Percentiles rank a stretch among this genome's conserved stretches.
Evolutionary conservation across 441 rosid species (phyloP).

Genomic region (Erodium texanum): DNA sequence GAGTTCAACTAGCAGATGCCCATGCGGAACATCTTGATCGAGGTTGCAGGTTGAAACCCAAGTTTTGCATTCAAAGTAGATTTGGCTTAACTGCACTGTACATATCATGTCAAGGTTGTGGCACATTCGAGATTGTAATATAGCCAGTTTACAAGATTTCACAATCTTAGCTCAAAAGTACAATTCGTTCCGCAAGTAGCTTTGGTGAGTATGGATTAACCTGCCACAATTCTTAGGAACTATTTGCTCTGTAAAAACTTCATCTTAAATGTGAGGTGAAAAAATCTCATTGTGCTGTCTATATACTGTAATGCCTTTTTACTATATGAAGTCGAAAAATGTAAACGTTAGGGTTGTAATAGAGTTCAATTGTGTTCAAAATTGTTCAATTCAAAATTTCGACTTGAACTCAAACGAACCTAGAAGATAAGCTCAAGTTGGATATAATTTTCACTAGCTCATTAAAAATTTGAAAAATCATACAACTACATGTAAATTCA

Average conservation of each 20-base stretch:
- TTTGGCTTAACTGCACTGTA: constrained; percentile 68
- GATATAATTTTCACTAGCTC: too few relatives aligned
- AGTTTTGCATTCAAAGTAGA: constrained; percentile 38
- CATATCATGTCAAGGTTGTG: constrained; percentile 58
- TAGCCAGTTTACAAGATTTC: constrained; percentile 21
- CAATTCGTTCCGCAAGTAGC: too few relatives aligned
- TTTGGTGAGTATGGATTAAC: neutral
- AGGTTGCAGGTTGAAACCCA: constrained; percentile 67
- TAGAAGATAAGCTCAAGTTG: too few relatives aligned
- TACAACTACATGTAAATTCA: too few relatives aligned
- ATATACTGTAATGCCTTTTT: too few relatives aligned
- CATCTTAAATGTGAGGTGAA: neutral
- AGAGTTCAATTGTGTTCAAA: too few relatives aligned
- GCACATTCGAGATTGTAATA: constrained; percentile 53
- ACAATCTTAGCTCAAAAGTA: neutral
- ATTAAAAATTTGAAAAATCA: too few relatives aligned
- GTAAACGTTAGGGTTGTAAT: too few relatives aligned
- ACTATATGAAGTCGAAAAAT: too few relatives aligned
- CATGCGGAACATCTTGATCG: constrained; percentile 60
- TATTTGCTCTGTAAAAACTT: neutral
- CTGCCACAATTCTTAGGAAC: neutral
- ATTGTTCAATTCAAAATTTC: too few relatives aligned
- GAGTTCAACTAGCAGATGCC: constrained; percentile 49
- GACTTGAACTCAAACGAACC: too few relatives aligned
- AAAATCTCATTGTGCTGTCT: too few relatives aligned